Conservation (phyloP, 2,329 filamentous ascomycete genomes). For the Fusarium buharicum region DNA sequence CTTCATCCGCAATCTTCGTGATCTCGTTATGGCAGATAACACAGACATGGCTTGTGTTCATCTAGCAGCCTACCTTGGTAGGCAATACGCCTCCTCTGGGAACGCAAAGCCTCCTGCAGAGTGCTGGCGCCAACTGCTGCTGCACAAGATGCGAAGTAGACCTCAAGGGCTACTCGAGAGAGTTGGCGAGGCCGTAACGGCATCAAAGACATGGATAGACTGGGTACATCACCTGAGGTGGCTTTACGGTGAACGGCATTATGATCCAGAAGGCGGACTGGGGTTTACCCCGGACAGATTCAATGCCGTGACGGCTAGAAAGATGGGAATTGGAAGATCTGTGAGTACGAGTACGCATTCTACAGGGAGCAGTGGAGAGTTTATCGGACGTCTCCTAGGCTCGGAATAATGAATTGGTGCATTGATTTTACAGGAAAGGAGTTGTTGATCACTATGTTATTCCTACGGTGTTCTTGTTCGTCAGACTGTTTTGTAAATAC, state of each 20-base stretch:
- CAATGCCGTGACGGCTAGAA: constrained; percentile 12
- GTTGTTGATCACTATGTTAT: too few species aligned
- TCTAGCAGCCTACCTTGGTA: constrained; percentile 8
- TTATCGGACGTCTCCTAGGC: neutral
- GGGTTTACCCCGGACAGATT: constrained; percentile 27
- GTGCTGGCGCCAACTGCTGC: constrained; percentile 20
- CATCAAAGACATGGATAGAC: constrained; percentile 9
- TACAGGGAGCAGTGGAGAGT: constrained; percentile 8
- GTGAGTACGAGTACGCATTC: constrained; percentile 20
- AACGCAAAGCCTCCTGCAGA: constrained; percentile 5
- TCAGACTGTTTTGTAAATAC: too few species aligned
- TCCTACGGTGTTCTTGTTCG: too few species aligned
- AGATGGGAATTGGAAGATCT: constrained; percentile 19
- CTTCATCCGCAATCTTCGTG: constrained; percentile 12
- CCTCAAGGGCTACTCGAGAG: constrained; percentile 13
- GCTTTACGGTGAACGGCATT: constrained; percentile 14
- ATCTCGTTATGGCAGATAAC: constrained; percentile 1
- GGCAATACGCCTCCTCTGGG: neutral
- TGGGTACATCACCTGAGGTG: constrained; percentile 14
- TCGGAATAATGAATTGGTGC: too few species aligned
- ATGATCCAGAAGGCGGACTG: constrained; percentile 18
- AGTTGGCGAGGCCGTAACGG: neutral
- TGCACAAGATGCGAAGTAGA: constrained; percentile 21
- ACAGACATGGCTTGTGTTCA: constrained; percentile 24
- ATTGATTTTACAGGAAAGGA: too few species aligned